phyloP scores from a whole-genome alignment of 495 filamentous ascomycete species.

The Neohortaea acidophila region DNA sequence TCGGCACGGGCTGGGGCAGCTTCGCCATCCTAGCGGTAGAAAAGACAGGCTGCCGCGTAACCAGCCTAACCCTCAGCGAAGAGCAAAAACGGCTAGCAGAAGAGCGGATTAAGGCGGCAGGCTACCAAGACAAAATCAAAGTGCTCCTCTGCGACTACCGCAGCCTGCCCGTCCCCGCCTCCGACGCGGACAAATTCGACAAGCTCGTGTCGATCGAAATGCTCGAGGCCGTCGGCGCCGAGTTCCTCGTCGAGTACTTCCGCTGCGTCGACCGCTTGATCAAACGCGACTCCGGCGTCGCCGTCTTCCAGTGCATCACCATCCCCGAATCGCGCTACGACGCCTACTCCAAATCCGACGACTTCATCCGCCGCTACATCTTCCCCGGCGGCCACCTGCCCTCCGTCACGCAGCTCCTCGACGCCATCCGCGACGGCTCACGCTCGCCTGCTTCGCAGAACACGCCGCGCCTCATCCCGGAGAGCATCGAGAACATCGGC shows the following conservation, averaged over 20 bases:
- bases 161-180: slow-evolving; percentile 10
- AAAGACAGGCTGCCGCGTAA: slow-evolving; percentile 20
- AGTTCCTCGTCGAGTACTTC: slow-evolving; percentile 44
- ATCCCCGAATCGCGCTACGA: slow-evolving; percentile 45
- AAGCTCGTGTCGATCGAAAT: slow-evolving; percentile 61
- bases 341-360: slow-evolving; percentile 31
- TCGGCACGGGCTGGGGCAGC: slow-evolving; percentile 23
- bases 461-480: slow-evolving; percentile 35
- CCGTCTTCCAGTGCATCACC: slow-evolving; percentile 61
- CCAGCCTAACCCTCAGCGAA: slow-evolving; percentile 17
- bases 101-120: slow-evolving; percentile 16
- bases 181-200: slow-evolving; percentile 34
- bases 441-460: slow-evolving; percentile 26
- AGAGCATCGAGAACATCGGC: slow-evolving; percentile 51
- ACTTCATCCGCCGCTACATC: slow-evolving; percentile 59
- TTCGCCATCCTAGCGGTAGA: slow-evolving; percentile 21
- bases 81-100: slow-evolving; percentile 22
- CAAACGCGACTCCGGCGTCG: slow-evolving; percentile 47
- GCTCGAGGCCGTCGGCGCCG: slow-evolving; percentile 55
- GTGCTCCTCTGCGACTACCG: slow-evolving; percentile 23
- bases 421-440: slow-evolving; percentile 42
- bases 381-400: slow-evolving; percentile 62
- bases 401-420: slow-evolving; percentile 45
- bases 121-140: slow-evolving; percentile 18
- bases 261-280: slow-evolving; percentile 38